phyloP scores from a whole-genome alignment of 2,329 filamentous ascomycete genomes.

The Fusarium nurragi region DNA sequence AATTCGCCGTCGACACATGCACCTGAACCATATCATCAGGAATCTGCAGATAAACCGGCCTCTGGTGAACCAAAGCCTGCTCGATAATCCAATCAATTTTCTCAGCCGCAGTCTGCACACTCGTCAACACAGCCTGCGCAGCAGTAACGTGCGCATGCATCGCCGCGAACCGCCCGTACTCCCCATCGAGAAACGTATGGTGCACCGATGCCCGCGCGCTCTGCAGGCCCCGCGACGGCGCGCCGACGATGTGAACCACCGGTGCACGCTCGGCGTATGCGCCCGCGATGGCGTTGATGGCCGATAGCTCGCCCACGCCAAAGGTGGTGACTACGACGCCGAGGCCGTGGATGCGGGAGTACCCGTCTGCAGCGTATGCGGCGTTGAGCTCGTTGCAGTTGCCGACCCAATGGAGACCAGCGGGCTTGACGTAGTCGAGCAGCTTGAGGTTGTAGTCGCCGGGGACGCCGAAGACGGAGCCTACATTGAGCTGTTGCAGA shows the following conservation, averaged over 20 bases:
- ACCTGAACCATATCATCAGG: constrained; percentile 12
- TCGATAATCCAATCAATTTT: constrained; percentile 18
- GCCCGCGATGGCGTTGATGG: constrained; percentile 11
- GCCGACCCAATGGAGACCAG: constrained; percentile 11
- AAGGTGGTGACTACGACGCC: constrained; percentile 9
- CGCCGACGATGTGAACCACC: constrained; percentile 7
- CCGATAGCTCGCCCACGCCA: constrained; percentile 16
- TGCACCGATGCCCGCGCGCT: not conserved
- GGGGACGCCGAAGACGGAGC: constrained; percentile 14
- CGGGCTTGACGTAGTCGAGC: constrained; percentile 8
- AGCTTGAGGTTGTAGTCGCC: constrained; percentile 22
- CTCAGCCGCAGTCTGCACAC: not conserved
- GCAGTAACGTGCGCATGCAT: constrained; percentile 18
- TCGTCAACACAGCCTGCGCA: constrained; percentile 6
- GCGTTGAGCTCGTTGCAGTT: constrained; percentile 22
- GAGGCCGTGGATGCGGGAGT: constrained; percentile 4
- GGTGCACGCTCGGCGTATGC: constrained; percentile 12
- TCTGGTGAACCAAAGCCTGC: constrained; percentile 1
- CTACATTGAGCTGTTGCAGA: constrained; percentile 13
- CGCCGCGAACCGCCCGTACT: constrained; percentile 8
- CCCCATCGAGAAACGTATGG: constrained; percentile 12
- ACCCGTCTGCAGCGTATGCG: constrained; percentile 7
- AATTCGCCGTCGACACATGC: not conserved
- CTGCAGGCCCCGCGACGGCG: not conserved
- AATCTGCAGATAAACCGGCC: constrained; percentile 15